These are phyloP conservation scores for Cyclostephanos tholiformis DNA, from an alignment of 108 stramenopile genomes.

Conservation along the genomic window DNA sequence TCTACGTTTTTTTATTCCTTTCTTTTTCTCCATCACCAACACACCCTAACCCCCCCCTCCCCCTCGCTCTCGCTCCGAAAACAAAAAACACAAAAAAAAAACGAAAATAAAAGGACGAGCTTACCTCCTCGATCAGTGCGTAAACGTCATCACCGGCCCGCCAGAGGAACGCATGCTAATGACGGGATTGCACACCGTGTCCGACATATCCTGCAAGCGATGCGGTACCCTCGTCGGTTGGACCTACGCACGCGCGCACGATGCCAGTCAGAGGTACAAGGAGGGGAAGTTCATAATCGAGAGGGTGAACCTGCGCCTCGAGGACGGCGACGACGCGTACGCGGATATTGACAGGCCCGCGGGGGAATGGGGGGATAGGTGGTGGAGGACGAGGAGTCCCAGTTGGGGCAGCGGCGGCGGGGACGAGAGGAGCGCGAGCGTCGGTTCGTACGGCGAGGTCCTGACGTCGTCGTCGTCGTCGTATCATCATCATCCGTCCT, in stretches of 20 bases:
- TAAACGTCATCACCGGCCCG: slow-evolving; percentile 79
- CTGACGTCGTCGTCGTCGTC: neutral
- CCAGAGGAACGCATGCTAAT: slow-evolving; percentile 86
- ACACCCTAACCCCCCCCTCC: neutral
- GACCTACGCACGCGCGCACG: slow-evolving; percentile 92
- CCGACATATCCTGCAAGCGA: slow-evolving; percentile 92
- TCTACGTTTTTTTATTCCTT: no score
- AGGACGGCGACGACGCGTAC: slow-evolving; percentile 67
- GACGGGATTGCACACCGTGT: slow-evolving; percentile 93
- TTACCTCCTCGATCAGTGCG: slow-evolving; percentile 89
- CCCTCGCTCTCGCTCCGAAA: neutral
- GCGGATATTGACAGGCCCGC: slow-evolving; percentile 68
- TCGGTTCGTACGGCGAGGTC: slow-evolving; percentile 12
- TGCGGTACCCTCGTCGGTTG: slow-evolving; percentile 91
- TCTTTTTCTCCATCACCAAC: no score
- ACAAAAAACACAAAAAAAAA: no score
- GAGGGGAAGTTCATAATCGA: slow-evolving; percentile 95
- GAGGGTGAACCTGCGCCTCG: slow-evolving; percentile 83
- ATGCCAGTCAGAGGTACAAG: slow-evolving; percentile 90
- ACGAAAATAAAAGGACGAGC: slow-evolving; percentile 72
- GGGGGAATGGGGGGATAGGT: slow-evolving; percentile 76
- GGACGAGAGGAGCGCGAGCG: slow-evolving; percentile 11
- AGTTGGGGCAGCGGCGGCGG: slow-evolving; percentile 69
- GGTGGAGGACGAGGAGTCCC: slow-evolving; percentile 71
- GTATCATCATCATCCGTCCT: neutral